Evolutionary conservation across 2,329 filamentous ascomycete genomes (phyloP).

Genomic region (Colletotrichum eremochloae): DNA sequence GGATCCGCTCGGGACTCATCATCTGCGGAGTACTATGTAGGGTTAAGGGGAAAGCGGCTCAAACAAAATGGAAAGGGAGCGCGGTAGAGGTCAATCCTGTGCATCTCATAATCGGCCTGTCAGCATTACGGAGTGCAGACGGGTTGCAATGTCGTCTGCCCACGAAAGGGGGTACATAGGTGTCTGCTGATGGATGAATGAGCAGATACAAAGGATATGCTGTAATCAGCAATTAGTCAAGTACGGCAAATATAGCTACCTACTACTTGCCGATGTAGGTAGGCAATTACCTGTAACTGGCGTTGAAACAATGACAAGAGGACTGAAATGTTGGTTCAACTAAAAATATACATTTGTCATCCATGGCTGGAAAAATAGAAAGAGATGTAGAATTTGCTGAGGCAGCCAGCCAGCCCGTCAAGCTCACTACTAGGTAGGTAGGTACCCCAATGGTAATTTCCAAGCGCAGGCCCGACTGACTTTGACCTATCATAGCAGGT

Average conservation of each 20-base stretch:
- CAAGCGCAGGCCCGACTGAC: neutral
- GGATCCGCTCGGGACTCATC: conserved; percentile 3
- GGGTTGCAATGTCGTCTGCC: neutral
- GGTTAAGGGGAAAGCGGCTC: neutral
- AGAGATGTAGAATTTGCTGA: too few species aligned
- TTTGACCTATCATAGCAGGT: neutral
- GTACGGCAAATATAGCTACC: too few species aligned
- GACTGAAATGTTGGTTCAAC: too few species aligned
- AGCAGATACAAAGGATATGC: neutral
- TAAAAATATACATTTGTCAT: neutral
- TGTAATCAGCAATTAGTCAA: neutral
- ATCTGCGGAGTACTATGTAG: too few species aligned
- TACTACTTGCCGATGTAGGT: too few species aligned
- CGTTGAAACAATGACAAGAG: neutral
- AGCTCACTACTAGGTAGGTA: too few species aligned
- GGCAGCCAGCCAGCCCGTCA: neutral
- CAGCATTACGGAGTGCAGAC: conserved; percentile 13
- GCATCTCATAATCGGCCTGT: neutral
- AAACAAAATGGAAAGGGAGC: neutral
- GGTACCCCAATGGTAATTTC: neutral
- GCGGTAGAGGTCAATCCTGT: neutral
- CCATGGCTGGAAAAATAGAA: neutral
- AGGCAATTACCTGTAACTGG: too few species aligned
- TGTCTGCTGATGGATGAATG: neutral
- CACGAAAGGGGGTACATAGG: neutral